A percentile compares a stretch with the other conserved stretches of the same genome.
phyloP scores from a whole-genome alignment of 179 eudicot species.

The Sideroxylon spinosum region DNA sequence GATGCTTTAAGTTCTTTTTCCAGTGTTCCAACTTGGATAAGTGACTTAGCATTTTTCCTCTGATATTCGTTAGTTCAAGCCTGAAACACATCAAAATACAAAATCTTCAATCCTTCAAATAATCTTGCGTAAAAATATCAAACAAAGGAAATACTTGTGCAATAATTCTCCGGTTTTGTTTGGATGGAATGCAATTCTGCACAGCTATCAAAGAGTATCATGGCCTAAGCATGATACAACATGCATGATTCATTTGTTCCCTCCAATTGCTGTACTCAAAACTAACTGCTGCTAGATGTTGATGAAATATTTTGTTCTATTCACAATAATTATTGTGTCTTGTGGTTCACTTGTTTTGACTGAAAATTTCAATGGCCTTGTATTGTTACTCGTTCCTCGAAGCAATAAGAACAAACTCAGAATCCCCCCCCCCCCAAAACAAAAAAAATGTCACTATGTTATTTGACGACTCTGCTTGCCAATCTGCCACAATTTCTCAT shows the following conservation, averaged over 20 bases:
- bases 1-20: too few species aligned
- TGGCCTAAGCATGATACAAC: not conserved
- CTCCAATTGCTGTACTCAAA: not conserved
- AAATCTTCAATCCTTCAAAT: too few species aligned
- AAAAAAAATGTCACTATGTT: not conserved
- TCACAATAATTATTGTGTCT: not conserved
- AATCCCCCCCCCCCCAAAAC: too few species aligned
- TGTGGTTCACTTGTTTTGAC: not conserved
- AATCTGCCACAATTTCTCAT: not conserved
- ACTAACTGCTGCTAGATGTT: not conserved
- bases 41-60: too few species aligned
- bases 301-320: not conserved
- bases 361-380: not conserved
- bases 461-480: conserved; percentile 2
- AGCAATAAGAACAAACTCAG: not conserved
- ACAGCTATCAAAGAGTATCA: too few species aligned
- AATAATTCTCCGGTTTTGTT: too few species aligned
- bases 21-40: too few species aligned
- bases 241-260: not conserved
- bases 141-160: too few species aligned
- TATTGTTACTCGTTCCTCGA: not conserved
- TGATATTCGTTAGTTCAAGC: too few species aligned
- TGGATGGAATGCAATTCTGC: too few species aligned
- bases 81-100: too few species aligned
- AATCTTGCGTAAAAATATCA: too few species aligned